phyloP scores from a whole-genome alignment of 371 early-diverging fungal species.

The Apophysomyces elegans region DNA sequence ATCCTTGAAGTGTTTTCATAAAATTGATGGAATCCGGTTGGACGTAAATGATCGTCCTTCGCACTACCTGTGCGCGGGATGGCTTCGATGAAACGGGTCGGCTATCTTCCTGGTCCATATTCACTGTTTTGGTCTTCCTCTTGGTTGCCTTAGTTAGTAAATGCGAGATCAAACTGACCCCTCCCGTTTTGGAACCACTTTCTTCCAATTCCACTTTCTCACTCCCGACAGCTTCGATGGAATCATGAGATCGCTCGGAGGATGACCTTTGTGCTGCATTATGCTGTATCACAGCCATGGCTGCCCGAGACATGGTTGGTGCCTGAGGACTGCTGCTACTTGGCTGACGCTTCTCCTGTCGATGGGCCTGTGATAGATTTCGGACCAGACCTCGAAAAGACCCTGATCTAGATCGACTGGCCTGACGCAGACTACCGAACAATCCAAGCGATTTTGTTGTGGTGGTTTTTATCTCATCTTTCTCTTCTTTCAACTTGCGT shows the following conservation, averaged over 20 bases:
- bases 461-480: background rate
- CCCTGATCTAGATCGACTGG: slow-evolving; percentile 24
- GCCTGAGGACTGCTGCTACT: background rate
- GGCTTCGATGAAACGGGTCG: background rate
- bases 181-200: slow-evolving; percentile 10
- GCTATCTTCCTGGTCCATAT: slow-evolving; percentile 13
- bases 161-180: slow-evolving; percentile 27
- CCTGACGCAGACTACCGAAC: slow-evolving; percentile 34
- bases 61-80: slow-evolving; percentile 24
- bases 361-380: slow-evolving; percentile 22
- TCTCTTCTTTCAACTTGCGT: background rate
- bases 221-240: background rate
- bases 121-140: slow-evolving; percentile 14
- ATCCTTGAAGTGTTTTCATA: slow-evolving; percentile 21
- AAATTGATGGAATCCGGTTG: slow-evolving; percentile 38
- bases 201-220: slow-evolving; percentile 9
- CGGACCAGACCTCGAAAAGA: slow-evolving; percentile 27
- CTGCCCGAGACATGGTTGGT: slow-evolving; percentile 24
- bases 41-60: slow-evolving; percentile 34
- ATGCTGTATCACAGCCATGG: slow-evolving; percentile 24
- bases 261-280: slow-evolving; percentile 2
- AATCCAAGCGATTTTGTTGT: slow-evolving; percentile 22
- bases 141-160: slow-evolving; percentile 27
- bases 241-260: background rate
- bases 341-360: slow-evolving; percentile 15